Evolutionary conservation across 1,139 yeast genomes (phyloP), one percentile per base, ranked within the genome.

Genomic region (Blastobotrys capitulatus): DNA sequence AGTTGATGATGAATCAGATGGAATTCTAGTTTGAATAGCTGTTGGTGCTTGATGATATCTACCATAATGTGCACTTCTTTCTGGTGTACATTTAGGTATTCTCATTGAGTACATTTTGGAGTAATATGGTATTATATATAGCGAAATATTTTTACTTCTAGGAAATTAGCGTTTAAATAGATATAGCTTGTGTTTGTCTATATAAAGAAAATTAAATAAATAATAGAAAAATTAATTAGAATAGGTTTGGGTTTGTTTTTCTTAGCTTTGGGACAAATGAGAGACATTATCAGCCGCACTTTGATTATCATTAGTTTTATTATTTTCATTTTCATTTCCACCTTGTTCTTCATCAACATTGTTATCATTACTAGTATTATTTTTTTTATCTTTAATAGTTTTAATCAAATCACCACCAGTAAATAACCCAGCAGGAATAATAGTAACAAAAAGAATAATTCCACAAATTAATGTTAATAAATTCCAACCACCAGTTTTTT

Each of bases 401-500:
- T 9, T 10, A 15, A n/a, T 10, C n/a, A 36, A n/a, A 31, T 38
- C 31, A n/a, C 15, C 31, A 31, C 19, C 42, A 13, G 42, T 39
- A 16, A 42, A 32, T 10, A 32, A 15, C 16, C 34, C 7, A 6
- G 46, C 16, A 6, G 38, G 46, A 2, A 42, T 35, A 5, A 61
- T 56, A 15, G 58, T 45, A 0, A 57, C 51, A 15, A 54, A 49
- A 10, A 57, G 40, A 2, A 66, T 42, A 1, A 64, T 50, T 9
- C 61, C 70, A 15, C 62, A 44, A 1, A 64, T 54, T 22, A 65
- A 45, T 2, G 57, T 52, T 43, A 55, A 55, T 10, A 54, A 51
- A 4, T 53, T 53, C 66, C 67, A 66, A 18, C 69, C 70, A 22
- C 54, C 47, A 7, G 41, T 31, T 7, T 51, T 53, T 32, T 52